These are phyloP conservation scores for Warburgia ugandensis DNA, from an alignment of 164 flowering plant genomes.

Conservation along the genomic window DNA sequence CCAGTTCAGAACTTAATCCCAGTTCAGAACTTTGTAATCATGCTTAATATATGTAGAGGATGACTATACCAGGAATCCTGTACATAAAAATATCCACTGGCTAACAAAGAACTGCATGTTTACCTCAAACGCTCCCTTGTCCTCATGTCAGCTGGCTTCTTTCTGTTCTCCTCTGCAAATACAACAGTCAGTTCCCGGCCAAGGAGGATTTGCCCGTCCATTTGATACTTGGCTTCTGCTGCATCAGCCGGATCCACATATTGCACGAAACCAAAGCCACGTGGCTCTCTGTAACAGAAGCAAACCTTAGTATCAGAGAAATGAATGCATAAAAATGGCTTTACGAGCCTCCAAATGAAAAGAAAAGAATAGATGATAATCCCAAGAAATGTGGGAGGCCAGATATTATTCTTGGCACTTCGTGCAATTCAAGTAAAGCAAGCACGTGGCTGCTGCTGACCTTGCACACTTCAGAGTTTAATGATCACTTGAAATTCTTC, in stretches of 20 bases:
- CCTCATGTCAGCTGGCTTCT: conserved; percentile 87
- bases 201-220: conserved; percentile 86
- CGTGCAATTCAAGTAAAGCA: conserved; percentile 28
- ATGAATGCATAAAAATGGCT: not conserved
- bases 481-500: conserved; percentile 80
- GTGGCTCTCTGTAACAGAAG: conserved; percentile 57
- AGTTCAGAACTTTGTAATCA: no score
- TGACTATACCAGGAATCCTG: no score
- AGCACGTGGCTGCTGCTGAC: conserved; percentile 56
- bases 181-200: conserved; percentile 88
- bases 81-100: no score
- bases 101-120: not conserved
- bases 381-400: conserved; percentile 2
- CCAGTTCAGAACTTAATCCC: no score
- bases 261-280: conserved; percentile 97
- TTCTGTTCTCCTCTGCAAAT: conserved; percentile 89
- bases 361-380: not conserved
- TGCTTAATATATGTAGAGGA: no score
- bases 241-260: conserved; percentile 89
- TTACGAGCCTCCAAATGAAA: not conserved
- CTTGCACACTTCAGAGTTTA: conserved; percentile 37
- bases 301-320: not conserved
- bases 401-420: conserved; percentile 6
- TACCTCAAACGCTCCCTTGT: conserved; percentile 67
- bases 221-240: conserved; percentile 81